Percentiles rank a stretch among this genome's conserved stretches.
Evolutionary conservation across 2,329 filamentous ascomycete genomes (phyloP).

Genomic region (Phyllosticta citrichinensis): DNA sequence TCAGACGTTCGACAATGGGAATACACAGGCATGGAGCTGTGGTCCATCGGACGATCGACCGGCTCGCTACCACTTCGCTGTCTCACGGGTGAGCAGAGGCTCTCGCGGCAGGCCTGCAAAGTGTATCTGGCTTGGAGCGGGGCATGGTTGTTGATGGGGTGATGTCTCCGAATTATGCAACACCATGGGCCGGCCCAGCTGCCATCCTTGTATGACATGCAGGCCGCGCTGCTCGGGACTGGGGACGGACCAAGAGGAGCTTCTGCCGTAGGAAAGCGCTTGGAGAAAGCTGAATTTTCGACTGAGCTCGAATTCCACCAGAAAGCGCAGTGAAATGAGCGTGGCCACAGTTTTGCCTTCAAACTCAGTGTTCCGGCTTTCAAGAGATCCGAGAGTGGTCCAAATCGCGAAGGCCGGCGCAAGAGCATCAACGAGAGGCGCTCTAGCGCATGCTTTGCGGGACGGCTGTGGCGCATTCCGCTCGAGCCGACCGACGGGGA

Average conservation of each 20-base stretch:
- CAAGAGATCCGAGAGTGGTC: not conserved
- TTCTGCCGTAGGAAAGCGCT: not conserved
- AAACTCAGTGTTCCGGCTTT: not conserved
- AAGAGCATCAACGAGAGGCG: not conserved
- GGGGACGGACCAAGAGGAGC: not conserved
- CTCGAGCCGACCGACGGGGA: not conserved
- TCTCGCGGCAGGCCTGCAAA: not conserved
- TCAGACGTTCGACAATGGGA: not conserved
- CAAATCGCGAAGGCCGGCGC: not conserved
- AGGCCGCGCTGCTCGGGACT: not conserved
- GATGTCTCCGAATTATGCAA: not conserved
- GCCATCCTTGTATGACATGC: not conserved
- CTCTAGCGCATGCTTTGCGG: not conserved
- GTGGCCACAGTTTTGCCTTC: not conserved
- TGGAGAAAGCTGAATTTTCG: not conserved
- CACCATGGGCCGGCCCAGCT: not conserved
- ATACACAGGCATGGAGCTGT: not conserved
- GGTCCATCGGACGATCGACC: not conserved
- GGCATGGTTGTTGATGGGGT: not conserved
- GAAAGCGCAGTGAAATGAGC: not conserved
- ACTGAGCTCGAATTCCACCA: not conserved
- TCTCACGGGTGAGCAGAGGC: not conserved
- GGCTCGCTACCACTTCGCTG: not conserved
- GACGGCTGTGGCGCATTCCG: not conserved
- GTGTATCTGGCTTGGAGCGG: not conserved